Conservation (phyloP, 768 basidiomycete genomes). For the Boletus rubropictus region DNA sequence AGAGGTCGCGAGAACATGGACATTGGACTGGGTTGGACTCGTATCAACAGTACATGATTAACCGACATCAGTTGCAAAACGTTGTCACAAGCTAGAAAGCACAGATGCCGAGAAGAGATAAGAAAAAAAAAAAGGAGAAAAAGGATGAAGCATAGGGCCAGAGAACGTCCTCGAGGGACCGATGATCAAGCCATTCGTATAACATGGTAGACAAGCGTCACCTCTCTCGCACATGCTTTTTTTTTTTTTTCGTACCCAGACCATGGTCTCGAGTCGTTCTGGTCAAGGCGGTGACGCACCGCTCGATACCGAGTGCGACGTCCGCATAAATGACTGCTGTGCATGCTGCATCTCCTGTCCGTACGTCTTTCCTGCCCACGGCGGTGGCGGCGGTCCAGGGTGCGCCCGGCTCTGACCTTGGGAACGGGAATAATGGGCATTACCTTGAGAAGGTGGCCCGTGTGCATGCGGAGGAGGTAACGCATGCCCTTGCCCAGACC, state of each 20-base stretch:
- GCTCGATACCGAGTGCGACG: conserved; percentile 38
- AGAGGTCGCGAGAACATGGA: too few species aligned
- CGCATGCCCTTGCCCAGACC: conserved; percentile 7
- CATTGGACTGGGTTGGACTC: not conserved
- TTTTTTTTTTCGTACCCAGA: not conserved
- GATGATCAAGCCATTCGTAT: not conserved
- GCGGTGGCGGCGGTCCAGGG: conserved; percentile 21
- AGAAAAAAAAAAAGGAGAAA: too few species aligned
- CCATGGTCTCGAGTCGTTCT: not conserved
- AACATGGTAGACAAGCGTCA: not conserved
- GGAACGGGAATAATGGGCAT: conserved; percentile 7
- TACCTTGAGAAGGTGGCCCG: conserved; percentile 3
- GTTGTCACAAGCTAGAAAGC: not conserved
- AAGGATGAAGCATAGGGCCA: not conserved
- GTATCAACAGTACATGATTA: not conserved
- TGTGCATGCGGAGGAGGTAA: conserved; percentile 10
- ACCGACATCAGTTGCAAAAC: not conserved
- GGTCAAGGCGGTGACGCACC: conserved; percentile 29
- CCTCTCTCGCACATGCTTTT: too few species aligned
- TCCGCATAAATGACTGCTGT: conserved; percentile 45
- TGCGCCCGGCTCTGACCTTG: conserved; percentile 11
- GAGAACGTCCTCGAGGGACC: not conserved
- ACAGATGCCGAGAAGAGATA: too few species aligned
- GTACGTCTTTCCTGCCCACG: conserved; percentile 23
- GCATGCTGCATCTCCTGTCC: conserved; percentile 26